These are phyloP conservation scores for Aspergillus sclerotioniger DNA, from an alignment of 495 filamentous ascomycete species.

Conservation along the genomic window DNA sequence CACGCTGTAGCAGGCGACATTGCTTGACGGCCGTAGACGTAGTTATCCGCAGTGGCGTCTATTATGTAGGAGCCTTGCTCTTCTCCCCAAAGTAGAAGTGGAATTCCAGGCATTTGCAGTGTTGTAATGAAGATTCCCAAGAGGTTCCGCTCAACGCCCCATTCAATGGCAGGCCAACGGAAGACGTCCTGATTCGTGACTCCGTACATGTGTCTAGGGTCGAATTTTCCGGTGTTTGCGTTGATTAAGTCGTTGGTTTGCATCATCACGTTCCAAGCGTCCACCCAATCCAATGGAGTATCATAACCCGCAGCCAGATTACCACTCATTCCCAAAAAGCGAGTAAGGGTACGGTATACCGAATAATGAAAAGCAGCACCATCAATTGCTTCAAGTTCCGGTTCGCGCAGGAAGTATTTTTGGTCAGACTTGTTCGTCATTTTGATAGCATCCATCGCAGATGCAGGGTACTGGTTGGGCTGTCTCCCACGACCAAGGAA, in stretches of 20 bases:
- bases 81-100: conserved; percentile 65
- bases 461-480: conserved; percentile 47
- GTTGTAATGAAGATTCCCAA: conserved; percentile 64
- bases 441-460: conserved; percentile 45
- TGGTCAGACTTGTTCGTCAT: conserved; percentile 45
- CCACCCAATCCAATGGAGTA: conserved; percentile 58
- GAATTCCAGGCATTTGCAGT: conserved; percentile 64
- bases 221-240: conserved; percentile 63
- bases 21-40: conserved; percentile 67
- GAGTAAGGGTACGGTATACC: conserved; percentile 64
- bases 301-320: conserved; percentile 60
- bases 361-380: conserved; percentile 70
- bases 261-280: conserved; percentile 60
- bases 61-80: conserved; percentile 69
- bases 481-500: conserved; percentile 66
- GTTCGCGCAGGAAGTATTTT: conserved; percentile 55
- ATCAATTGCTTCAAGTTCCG: conserved; percentile 59
- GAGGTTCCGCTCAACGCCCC: conserved; percentile 60
- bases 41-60: conserved; percentile 66
- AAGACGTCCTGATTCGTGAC: conserved; percentile 74
- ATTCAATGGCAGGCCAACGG: conserved; percentile 66
- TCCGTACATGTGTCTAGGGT: conserved; percentile 71
- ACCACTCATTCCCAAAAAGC: conserved; percentile 66
- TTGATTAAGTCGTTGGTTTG: conserved; percentile 65
- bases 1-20: conserved; percentile 67